Base-by-base conservation (phyloP, 805 yeast genomes). In the Kuraishia ogatae region DNA sequence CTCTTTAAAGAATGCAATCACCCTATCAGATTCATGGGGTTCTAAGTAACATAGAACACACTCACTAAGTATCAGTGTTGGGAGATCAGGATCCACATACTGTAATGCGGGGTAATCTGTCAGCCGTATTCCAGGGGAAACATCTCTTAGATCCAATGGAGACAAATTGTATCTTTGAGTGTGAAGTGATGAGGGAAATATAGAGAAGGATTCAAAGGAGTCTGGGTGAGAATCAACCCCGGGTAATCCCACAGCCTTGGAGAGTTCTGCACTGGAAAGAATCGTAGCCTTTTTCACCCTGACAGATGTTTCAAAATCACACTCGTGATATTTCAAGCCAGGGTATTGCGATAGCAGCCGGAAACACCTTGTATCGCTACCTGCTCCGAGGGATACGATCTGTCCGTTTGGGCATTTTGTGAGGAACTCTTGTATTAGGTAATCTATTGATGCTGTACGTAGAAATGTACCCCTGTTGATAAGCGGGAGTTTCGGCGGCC, bases 331-430 rank as follows among this genome's bases (percentile, higher is more conserved):
- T 1, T 61, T 62, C 39, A 84, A 58, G 2, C 61, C 56, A 11
- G 59, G 43, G 51, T 69, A 53, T 4, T 66, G 50, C 6, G 70
- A 63, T 48, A 87, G 65, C 17, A 82, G 57, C 10, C 73, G 66
- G 64, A 87, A 86, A 17, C 79, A 76, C 54, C 93, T 65, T 0
- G 94, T 85, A 62, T 88, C 96, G 17, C 89, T 84, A 4, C 96
- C 96, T 1, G 92, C 85, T 0, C 96, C 96, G n/a, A 87, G 64
- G 0, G 90, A 85, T 1, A 88, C 69, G 17, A 87, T 76, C 63
- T 86, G 85, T 2, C 51, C 55, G 21, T 49, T 47, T 1, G 49
- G n/a, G 55, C 71, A 64, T 2, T 59, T 58, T 2, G 55, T 50
- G 2, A 82, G 51, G 58, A 82, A 84, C 21, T 65, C 61, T 1